A percentile compares a stretch with the other conserved stretches of the same genome.
These are phyloP conservation scores for Nemania bipapillata DNA, from an alignment of 2,329 filamentous ascomycete genomes.

Conservation along the genomic window DNA sequence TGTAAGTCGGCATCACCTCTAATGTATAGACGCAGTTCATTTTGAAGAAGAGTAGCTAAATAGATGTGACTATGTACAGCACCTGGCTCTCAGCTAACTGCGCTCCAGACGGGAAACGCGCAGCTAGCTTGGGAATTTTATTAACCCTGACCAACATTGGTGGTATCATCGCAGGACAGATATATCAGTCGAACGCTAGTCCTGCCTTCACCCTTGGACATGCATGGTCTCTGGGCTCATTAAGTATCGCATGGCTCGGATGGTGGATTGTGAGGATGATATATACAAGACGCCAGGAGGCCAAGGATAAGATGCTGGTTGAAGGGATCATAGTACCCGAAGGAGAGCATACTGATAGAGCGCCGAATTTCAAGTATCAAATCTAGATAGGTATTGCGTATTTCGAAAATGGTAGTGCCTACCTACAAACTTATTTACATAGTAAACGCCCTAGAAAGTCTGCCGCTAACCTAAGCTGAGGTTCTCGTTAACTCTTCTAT, in stretches of 20 bases:
- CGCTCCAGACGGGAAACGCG: conserved; percentile 47
- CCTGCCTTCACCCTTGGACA: conserved; percentile 49
- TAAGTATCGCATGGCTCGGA: conserved; percentile 52
- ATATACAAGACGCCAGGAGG: conserved; percentile 48
- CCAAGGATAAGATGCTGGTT: conserved; percentile 48
- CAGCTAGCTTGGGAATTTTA: conserved; percentile 46
- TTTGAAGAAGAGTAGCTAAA: not conserved
- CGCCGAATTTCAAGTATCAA: conserved; percentile 62
- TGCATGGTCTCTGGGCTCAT: conserved; percentile 53
- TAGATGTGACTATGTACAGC: conserved; percentile 15
- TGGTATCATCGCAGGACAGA: conserved; percentile 47
- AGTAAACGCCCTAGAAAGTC: not conserved
- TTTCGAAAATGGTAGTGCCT: not conserved
- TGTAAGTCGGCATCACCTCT: conserved; percentile 35
- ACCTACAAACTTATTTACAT: not conserved
- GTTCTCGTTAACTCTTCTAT: conserved; percentile 40
- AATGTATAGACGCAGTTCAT: not conserved
- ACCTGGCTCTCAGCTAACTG: conserved; percentile 47
- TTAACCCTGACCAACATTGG: conserved; percentile 46
- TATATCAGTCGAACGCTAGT: conserved; percentile 44
- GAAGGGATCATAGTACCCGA: conserved; percentile 60
- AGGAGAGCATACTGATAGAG: conserved; percentile 60
- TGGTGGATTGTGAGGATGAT: conserved; percentile 53
- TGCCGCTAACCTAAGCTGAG: not conserved
- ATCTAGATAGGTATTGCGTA: conserved; percentile 46